Conservation (phyloP, 1,139 yeast species). For the Pichia inconspicua region DNA sequence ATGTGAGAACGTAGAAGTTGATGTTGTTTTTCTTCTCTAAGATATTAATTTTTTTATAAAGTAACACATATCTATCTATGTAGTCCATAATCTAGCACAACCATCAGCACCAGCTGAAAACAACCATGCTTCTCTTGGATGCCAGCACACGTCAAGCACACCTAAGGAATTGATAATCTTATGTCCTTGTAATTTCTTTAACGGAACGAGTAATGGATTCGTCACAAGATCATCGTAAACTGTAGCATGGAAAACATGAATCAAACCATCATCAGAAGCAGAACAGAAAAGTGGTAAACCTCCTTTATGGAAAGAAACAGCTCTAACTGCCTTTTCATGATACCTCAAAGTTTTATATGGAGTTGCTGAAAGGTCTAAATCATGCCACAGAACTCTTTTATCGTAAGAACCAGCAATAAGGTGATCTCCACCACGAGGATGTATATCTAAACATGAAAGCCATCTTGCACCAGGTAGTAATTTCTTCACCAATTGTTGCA, state of each 20-base stretch:
- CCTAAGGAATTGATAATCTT: conserved; percentile 73
- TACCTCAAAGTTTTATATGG: conserved; percentile 95
- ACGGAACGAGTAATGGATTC: conserved; percentile 90
- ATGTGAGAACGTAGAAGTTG: conserved; percentile 60
- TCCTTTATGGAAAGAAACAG: conserved; percentile 78
- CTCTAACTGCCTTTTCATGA: conserved; percentile 90
- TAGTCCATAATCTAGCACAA: conserved; percentile 94
- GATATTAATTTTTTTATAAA: neutral
- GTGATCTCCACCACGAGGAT: conserved; percentile 88
- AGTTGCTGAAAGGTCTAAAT: conserved; percentile 76
- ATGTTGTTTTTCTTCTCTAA: neutral
- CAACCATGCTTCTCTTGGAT: conserved; percentile 97
- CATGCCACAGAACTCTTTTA: conserved; percentile 96
- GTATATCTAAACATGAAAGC: conserved; percentile 86
- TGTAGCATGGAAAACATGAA: conserved; percentile 94
- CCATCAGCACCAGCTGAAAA: conserved; percentile 98
- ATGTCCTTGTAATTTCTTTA: conserved; percentile 93
- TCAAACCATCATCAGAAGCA: conserved; percentile 91
- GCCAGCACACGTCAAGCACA: conserved; percentile 89
- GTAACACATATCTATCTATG: conserved; percentile 30
- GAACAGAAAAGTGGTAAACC: conserved; percentile 86
- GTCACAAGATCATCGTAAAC: conserved; percentile 95
- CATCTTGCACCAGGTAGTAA: conserved; percentile 93
- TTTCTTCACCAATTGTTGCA: conserved; percentile 75
- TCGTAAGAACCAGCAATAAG: conserved; percentile 88